Percentiles rank a stretch among this genome's conserved stretches.
phyloP scores from a whole-genome alignment of 1,284 basidiomycete species.

The Anthracocystis walkeri region DNA sequence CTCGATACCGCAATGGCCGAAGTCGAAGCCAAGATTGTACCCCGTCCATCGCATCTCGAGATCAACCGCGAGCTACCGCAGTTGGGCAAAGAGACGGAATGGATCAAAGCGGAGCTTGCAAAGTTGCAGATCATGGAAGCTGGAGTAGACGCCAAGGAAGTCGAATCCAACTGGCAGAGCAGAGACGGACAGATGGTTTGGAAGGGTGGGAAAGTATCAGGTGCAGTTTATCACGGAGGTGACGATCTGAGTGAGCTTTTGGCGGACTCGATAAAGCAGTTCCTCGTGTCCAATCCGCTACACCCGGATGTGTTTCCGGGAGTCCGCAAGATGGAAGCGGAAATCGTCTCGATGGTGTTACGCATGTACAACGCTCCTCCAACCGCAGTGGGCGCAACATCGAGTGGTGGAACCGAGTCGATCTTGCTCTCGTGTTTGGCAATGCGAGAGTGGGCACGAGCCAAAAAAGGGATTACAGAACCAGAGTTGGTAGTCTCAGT shows the following conservation, averaged over 20 bases:
- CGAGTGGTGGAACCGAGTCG: constrained; percentile 94
- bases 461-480: constrained; percentile 85
- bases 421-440: constrained; percentile 95
- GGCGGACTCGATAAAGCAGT: constrained; percentile 56
- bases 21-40: constrained; percentile 63
- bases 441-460: constrained; percentile 89
- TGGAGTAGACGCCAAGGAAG: constrained; percentile 35
- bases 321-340: constrained; percentile 96
- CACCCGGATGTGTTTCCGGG: constrained; percentile 97
- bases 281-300: constrained; percentile 80
- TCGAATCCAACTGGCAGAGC: constrained; percentile 37
- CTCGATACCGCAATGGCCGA: constrained; percentile 60
- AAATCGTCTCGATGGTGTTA: constrained; percentile 93
- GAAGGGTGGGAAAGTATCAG: constrained; percentile 66
- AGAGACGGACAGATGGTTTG: constrained; percentile 62
- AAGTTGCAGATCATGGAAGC: constrained; percentile 61
- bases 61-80: constrained; percentile 52
- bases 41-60: constrained; percentile 46
- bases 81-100: constrained; percentile 57
- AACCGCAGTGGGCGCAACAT: constrained; percentile 86
- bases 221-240: constrained; percentile 70
- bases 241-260: constrained; percentile 62
- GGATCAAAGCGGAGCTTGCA: constrained; percentile 58
- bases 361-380: constrained; percentile 80
- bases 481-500: constrained; percentile 93